Conservation (phyloP, 345 rosid species). For the Citrus unshiu region DNA sequence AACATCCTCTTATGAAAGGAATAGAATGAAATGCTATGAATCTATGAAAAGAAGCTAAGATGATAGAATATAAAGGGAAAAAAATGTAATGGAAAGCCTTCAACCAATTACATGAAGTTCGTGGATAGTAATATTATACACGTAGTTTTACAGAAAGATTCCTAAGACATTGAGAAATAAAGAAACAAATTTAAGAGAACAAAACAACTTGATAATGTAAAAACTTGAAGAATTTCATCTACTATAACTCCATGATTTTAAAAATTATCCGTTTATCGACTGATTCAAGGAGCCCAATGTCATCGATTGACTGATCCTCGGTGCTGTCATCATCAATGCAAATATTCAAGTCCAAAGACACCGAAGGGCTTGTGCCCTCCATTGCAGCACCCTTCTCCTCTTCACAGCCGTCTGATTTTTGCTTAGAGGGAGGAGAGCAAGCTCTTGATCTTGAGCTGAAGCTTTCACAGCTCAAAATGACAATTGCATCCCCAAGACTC, state of each 20-base stretch:
- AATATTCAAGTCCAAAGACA: conserved; percentile 70
- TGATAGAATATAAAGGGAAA: no score
- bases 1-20: neutral
- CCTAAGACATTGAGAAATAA: conserved; percentile 11
- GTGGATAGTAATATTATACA: conserved; percentile 27
- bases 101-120: conserved; percentile 6
- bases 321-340: conserved; percentile 45
- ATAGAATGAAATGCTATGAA: neutral
- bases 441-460: conserved; percentile 71
- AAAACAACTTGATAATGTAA: neutral
- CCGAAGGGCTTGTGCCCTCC: conserved; percentile 36
- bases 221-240: neutral
- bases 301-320: conserved; percentile 44
- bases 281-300: conserved; percentile 67
- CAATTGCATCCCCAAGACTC: conserved; percentile 55
- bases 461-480: conserved; percentile 76
- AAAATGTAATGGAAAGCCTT: neutral
- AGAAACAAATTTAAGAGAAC: neutral
- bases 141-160: conserved; percentile 28
- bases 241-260: conserved; percentile 35
- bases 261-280: conserved; percentile 62
- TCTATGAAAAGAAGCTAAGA: neutral
- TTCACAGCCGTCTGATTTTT: conserved; percentile 33
- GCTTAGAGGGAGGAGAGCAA: conserved; percentile 47
- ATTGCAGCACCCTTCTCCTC: conserved; percentile 15